A percentile compares a stretch with the other conserved stretches of the same genome.
Evolutionary conservation across 306 rosid species (phyloP).

Genomic region (Trifolium pratense): DNA sequence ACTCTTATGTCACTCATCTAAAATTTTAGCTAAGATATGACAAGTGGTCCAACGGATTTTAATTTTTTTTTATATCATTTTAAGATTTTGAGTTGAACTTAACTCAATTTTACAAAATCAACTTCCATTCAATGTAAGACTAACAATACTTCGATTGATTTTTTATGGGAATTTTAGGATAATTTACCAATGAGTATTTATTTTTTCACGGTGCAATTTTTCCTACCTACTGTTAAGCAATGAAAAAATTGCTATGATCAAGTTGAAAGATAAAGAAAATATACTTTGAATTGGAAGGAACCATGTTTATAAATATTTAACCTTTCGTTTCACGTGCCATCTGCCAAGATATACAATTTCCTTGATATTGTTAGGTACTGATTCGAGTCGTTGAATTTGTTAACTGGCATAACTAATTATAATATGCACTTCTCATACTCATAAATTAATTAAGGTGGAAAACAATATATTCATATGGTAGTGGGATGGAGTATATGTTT

Average conservation of each 20-base stretch:
- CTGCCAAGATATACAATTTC: conserved; percentile 30
- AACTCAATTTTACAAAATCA: no score
- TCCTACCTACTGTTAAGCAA: background rate
- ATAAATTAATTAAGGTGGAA: conserved; percentile 9
- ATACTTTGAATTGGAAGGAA: background rate
- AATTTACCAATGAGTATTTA: background rate
- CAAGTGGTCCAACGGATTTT: no score
- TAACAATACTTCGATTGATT: no score
- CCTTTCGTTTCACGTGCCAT: conserved; percentile 34
- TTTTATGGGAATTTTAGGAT: background rate
- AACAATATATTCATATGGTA: background rate
- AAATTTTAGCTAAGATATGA: no score
- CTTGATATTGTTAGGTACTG: conserved; percentile 28
- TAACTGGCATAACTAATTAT: conserved; percentile 31
- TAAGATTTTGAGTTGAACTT: no score
- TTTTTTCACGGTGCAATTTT: background rate
- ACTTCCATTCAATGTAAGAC: no score
- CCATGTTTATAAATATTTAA: background rate
- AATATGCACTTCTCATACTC: conserved; percentile 1
- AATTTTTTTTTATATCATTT: no score
- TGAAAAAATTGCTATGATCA: background rate
- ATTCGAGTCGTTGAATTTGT: conserved; percentile 25
- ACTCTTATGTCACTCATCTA: no score
- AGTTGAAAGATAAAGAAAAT: background rate
- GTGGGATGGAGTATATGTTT: background rate